phyloP scores from a whole-genome alignment of 768 basidiomycete species.

The Boletus coccyginus region DNA sequence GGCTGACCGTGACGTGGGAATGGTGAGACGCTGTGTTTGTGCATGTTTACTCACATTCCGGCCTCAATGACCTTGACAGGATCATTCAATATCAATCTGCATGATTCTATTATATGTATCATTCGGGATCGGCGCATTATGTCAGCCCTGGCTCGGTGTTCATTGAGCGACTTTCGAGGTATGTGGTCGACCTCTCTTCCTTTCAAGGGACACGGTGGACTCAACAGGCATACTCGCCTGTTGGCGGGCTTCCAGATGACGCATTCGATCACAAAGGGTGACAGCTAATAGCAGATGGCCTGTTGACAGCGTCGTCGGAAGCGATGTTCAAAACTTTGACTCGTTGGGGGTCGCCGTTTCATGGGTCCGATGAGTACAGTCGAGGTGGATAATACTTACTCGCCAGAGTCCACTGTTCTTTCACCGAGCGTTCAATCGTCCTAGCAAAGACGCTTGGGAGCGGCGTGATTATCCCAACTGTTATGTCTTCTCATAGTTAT shows the following conservation, averaged over 20 bases:
- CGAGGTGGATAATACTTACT: neutral
- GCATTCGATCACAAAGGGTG: neutral
- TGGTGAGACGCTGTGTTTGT: conserved; percentile 8
- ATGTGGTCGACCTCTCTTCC: neutral
- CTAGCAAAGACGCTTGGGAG: neutral
- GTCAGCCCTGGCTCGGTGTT: too few relatives aligned
- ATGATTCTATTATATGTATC: too few relatives aligned
- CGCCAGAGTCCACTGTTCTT: neutral
- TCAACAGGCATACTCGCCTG: too few relatives aligned
- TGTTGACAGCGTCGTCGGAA: neutral
- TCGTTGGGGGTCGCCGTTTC: too few relatives aligned
- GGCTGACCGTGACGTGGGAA: neutral
- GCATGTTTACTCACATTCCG: conserved; percentile 4
- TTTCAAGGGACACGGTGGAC: too few relatives aligned
- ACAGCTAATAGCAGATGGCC: neutral
- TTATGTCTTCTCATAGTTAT: neutral
- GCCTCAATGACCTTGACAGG: too few relatives aligned
- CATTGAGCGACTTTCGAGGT: too few relatives aligned
- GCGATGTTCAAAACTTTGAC: neutral
- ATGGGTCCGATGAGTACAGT: neutral
- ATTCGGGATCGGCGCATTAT: too few relatives aligned
- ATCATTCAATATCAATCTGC: too few relatives aligned
- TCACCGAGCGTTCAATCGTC: neutral
- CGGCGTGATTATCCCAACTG: neutral
- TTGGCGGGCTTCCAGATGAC: neutral